Percentiles rank a stretch among this genome's conserved stretches.
Evolutionary conservation across 192 early-diverging fungal species (phyloP).

Genomic region (Helicostylum pulchrum): DNA sequence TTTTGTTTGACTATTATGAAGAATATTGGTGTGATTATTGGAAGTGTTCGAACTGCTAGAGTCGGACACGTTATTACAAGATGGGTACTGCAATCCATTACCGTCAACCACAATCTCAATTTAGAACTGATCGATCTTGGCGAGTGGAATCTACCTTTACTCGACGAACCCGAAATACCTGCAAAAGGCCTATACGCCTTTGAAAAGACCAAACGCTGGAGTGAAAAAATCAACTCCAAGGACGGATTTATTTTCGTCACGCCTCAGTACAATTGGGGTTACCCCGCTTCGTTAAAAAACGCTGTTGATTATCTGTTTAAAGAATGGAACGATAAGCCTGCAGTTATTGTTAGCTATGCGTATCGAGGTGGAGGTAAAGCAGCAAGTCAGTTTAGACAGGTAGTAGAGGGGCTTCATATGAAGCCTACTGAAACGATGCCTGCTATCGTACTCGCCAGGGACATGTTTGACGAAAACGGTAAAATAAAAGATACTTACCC

Average conservation of each 20-base stretch:
- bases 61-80: not conserved
- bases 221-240: conserved; percentile 4
- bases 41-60: not conserved
- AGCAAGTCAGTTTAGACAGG: not conserved
- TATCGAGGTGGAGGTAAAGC: conserved; percentile 2
- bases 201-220: conserved; percentile 9
- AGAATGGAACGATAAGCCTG: conserved; percentile 9
- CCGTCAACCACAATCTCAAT: not conserved
- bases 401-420: conserved; percentile 1
- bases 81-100: not conserved
- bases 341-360: conserved; percentile 4
- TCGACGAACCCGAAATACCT: conserved; percentile 4
- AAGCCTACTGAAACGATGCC: not conserved
- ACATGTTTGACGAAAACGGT: not conserved
- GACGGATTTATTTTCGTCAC: conserved; percentile 12
- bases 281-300: conserved; percentile 9
- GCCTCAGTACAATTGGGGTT: conserved; percentile 12
- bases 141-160: not conserved
- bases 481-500: too few species aligned
- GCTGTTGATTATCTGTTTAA: conserved; percentile 2
- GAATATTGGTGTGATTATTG: conserved; percentile 11
- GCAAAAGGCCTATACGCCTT: not conserved
- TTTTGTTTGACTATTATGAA: not conserved
- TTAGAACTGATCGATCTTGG: conserved; percentile 9
- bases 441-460: not conserved